A percentile compares a stretch with the other conserved stretches of the same genome.
Conservation (phyloP, 75 land plant genomes). For the Gnetum montanum region DNA sequence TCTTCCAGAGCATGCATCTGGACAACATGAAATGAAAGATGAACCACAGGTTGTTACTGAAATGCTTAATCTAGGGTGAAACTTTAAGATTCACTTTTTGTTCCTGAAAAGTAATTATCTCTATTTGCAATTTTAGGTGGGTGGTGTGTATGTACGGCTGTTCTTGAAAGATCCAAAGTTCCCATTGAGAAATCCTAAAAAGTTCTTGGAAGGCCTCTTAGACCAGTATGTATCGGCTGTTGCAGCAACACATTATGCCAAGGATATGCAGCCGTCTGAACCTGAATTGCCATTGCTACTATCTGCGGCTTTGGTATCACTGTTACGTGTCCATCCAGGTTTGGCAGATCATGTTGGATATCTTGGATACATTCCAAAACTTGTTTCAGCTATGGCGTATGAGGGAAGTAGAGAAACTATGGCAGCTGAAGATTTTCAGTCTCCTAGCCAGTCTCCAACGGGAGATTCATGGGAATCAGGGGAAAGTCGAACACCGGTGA, state of each 20-base stretch:
- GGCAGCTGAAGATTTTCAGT: slow-evolving; percentile 47
- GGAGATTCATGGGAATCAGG: slow-evolving; percentile 37
- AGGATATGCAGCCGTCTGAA: slow-evolving; percentile 51
- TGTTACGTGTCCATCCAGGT: slow-evolving; percentile 89
- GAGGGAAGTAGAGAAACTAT: slow-evolving; percentile 89
- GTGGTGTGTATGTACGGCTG: slow-evolving; percentile 97
- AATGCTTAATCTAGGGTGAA: not conserved
- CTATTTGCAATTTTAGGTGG: slow-evolving; percentile 50
- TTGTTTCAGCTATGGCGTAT: slow-evolving; percentile 93
- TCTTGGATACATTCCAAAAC: slow-evolving; percentile 96
- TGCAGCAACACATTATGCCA: slow-evolving; percentile 78
- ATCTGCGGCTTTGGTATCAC: slow-evolving; percentile 95
- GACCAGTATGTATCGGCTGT: slow-evolving; percentile 94
- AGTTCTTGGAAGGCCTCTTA: slow-evolving; percentile 89
- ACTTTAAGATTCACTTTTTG: not conserved
- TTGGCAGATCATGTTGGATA: slow-evolving; percentile 97
- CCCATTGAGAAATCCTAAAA: slow-evolving; percentile 92
- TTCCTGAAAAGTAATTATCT: not conserved
- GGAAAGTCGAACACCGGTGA: slow-evolving; percentile 11
- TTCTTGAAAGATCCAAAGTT: slow-evolving; percentile 98
- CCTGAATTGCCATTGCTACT: slow-evolving; percentile 90
- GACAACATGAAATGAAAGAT: slow-evolving; percentile 91
- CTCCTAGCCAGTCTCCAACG: slow-evolving; percentile 16
- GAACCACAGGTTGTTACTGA: slow-evolving; percentile 81
- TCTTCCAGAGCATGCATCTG: slow-evolving; percentile 91